Evolutionary conservation across 192 early-diverging fungal species (phyloP).

Genomic region (Chytriomyces confervae): DNA sequence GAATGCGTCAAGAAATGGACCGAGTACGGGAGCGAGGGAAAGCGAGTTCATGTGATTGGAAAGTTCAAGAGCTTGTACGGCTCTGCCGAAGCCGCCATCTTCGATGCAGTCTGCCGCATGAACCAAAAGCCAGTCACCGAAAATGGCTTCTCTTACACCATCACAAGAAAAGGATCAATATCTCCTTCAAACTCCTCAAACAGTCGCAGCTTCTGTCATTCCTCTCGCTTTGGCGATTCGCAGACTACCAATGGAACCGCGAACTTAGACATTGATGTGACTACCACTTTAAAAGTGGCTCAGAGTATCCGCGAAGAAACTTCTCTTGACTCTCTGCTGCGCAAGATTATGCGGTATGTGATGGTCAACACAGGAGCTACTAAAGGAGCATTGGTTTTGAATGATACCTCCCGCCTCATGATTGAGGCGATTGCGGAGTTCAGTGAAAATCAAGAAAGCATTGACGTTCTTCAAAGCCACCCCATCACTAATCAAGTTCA

Average conservation of each 20-base stretch:
- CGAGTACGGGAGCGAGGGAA: constrained; percentile 51
- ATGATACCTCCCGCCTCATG: constrained; percentile 40
- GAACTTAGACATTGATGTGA: constrained; percentile 53
- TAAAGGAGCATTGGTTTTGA: constrained; percentile 47
- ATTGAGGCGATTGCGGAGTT: constrained; percentile 48
- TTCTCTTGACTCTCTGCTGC: constrained; percentile 48
- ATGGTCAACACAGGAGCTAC: constrained; percentile 57
- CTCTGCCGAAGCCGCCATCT: not conserved
- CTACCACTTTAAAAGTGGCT: constrained; percentile 57
- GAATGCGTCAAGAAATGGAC: constrained; percentile 47
- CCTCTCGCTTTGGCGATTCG: constrained; percentile 23
- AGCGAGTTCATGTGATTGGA: constrained; percentile 32
- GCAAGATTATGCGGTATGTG: constrained; percentile 52
- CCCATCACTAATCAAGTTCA: constrained; percentile 27
- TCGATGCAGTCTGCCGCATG: not conserved
- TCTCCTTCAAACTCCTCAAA: constrained; percentile 1
- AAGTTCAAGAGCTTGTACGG: constrained; percentile 30
- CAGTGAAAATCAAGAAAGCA: constrained; percentile 37
- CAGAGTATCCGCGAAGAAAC: constrained; percentile 56
- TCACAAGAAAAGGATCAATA: constrained; percentile 1
- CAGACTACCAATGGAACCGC: constrained; percentile 27
- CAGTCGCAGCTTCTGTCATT: constrained; percentile 7
- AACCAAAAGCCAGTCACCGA: not conserved
- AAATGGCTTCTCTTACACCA: not conserved
- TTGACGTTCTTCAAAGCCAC: constrained; percentile 40